phyloP scores from a whole-genome alignment of 2,329 filamentous ascomycete species.

The Pseudocercospora crystallina region DNA sequence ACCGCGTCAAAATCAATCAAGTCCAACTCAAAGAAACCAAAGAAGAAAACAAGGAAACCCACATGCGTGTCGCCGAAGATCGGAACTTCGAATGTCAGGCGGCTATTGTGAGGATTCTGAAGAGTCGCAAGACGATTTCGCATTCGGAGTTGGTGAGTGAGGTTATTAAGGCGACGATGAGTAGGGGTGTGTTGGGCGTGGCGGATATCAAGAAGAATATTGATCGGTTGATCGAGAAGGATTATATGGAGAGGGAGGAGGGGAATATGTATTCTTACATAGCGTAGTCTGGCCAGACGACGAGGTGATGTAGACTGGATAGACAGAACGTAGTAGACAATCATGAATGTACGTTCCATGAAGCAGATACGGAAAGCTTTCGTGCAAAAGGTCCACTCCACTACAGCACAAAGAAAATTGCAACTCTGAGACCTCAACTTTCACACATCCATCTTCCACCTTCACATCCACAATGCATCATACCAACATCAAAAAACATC shows the following conservation, averaged over 20 bases:
- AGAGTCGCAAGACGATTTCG: constrained; percentile 81
- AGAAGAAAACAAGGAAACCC: constrained; percentile 90
- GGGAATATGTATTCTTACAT: constrained; percentile 54
- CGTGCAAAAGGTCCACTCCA: too few relatives aligned
- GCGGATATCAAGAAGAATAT: constrained; percentile 95
- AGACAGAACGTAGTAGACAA: not conserved
- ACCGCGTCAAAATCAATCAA: constrained; percentile 96
- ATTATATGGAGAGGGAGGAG: constrained; percentile 82
- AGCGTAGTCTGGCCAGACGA: constrained; percentile 34
- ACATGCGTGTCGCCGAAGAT: constrained; percentile 84
- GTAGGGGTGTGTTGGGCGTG: constrained; percentile 79
- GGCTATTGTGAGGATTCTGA: constrained; percentile 96
- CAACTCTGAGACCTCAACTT: too few relatives aligned
- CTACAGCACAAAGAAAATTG: too few relatives aligned
- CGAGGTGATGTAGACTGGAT: not conserved
- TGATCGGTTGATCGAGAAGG: constrained; percentile 92
- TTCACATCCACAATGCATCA: too few relatives aligned
- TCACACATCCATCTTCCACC: too few relatives aligned
- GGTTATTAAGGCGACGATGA: constrained; percentile 87
- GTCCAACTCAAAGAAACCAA: constrained; percentile 96
- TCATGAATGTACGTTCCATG: too few relatives aligned
- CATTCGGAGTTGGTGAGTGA: constrained; percentile 87
- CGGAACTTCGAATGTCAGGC: constrained; percentile 95
- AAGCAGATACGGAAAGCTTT: too few relatives aligned
- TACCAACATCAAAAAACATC: too few relatives aligned